Base-by-base conservation (phyloP, 2,329 filamentous ascomycete species). In the Calonectria henricotiae region DNA sequence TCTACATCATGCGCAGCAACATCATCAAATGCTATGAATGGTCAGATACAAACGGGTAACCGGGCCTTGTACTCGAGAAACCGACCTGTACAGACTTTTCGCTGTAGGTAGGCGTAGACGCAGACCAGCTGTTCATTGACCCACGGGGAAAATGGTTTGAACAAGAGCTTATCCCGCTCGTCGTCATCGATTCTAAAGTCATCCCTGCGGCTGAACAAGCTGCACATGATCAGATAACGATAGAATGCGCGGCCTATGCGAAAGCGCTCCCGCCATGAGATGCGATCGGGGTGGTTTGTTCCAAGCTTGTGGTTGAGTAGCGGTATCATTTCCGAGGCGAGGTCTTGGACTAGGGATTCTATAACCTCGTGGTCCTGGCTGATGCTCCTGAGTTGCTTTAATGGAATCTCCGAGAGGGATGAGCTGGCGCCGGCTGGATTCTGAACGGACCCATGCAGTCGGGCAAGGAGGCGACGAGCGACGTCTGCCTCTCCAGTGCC, bases 121-220 rank as follows among this genome's bases (percentile, higher is more conserved):
- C 62, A 64, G 7, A 54, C 11, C 62, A 64, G 8, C n/a, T 64
- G 62, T 27, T 51, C 62, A 25, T 64, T 64, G 8, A 64, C 62
- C 62, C 62, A 64, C 1, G 62, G 62, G 2, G 62, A 64, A 8
- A 41, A 64, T 4, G 3, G 4, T 1, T 30, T 25, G 23, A 64
- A 64, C n/a, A 64, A 30, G 15, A 30, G 7, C 27, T 7, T 30
- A 7, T 30, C 27, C 4, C 27, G 27, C 27, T 30, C 27, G 27
- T 30, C 27, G 27, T 30, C 27, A 7, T 30, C 27, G 27, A 30
- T 30, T 30, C 27, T 4, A 30, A 30, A 30, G 7, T 51, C 27
- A 6, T 3, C 15, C 17, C 27, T 30, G 15, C 27, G 13, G 20
- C 46, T 3, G 15, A 64, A 37, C 9, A 54, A 51, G 7, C 13